Base-by-base conservation (phyloP, 2,329 filamentous ascomycete genomes). In the Chrysoporthe puriensis region DNA sequence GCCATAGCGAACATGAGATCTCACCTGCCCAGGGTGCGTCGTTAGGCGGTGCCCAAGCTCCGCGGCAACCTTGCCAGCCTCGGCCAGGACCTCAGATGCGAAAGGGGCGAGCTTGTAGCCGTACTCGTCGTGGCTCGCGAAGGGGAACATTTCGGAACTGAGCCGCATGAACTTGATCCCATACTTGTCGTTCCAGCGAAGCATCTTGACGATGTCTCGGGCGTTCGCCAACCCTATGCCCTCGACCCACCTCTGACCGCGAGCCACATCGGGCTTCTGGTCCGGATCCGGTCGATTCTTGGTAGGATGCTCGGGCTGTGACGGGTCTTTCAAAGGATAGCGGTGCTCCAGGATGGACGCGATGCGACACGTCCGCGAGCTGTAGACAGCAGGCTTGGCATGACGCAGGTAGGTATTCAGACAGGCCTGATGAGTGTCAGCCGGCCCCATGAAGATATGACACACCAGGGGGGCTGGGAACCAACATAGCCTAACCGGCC, bases 61-160 rank as follows among this genome's bases (percentile, higher is more conserved):
- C 13, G 87, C 91, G 6, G 93, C 90, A 2, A 96, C 88, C 73
- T 82, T 89, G 1, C 95, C 95, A 8, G 88, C 92, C 71, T 94
- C 90, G 2, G 87, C 90, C 11, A 98, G 82, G 0, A 86, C 88
- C 16, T 94, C 90, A 0, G 91, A 88, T 0, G 94, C 95, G 76
- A 97, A 97, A 0, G 92, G 90, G 0, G 89, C 90, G 14, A 98
- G 84, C 72, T 88, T 91, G 78, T 98, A 98, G 0, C 94, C 95
- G 72, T 97, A 91, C 70, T 93, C 91, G 34, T 87, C 85, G 74
- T 98, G 95, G 71, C 92, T 96, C 1, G 95, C 95, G 77, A 97
- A 97, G 0, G 95, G 95, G 71, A 98, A 98, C 92, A 97, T 97
- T 73, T 97, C 95, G 65, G 93, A 97, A 72, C 93, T 97, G 26